A percentile compares a stretch with the other conserved stretches of the same genome.
phyloP scores from a whole-genome alignment of 1,284 basidiomycete species.

The Ustilago trichophora region DNA sequence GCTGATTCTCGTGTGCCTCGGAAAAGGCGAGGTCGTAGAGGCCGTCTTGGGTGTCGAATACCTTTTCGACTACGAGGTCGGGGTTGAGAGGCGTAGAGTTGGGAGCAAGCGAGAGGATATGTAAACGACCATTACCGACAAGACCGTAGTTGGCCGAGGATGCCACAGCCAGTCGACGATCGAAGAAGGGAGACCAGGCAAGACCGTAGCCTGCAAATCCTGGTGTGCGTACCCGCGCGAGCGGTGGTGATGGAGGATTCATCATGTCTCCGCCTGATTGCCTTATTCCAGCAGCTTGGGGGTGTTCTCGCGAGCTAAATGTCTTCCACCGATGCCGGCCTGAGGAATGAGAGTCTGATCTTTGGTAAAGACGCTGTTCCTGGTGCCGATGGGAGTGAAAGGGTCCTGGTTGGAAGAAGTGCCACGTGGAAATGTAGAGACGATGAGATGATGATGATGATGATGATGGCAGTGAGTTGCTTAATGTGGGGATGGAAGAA shows the following conservation, averaged over 20 bases:
- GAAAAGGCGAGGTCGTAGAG: conserved; percentile 92
- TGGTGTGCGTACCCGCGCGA: conserved; percentile 47
- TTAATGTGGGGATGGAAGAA: neutral
- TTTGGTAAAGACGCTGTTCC: neutral
- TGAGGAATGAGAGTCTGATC: too few species aligned
- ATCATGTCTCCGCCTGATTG: conserved; percentile 5
- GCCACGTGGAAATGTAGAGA: too few species aligned
- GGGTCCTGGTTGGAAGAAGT: neutral
- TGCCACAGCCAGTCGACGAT: conserved; percentile 81
- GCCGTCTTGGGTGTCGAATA: conserved; percentile 90
- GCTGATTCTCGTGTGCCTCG: conserved; percentile 91
- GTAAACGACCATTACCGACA: conserved; percentile 81
- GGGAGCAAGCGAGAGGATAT: conserved; percentile 37
- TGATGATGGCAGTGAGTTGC: neutral
- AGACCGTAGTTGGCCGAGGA: conserved; percentile 93
- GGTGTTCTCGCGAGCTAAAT: too few species aligned
- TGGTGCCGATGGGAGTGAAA: neutral
- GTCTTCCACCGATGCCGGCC: too few species aligned
- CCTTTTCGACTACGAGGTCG: conserved; percentile 33
- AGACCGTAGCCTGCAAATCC: conserved; percentile 85
- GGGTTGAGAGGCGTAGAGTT: conserved; percentile 3
- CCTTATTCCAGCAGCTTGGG: too few species aligned
- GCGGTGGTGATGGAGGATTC: conserved; percentile 32
- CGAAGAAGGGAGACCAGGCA: conserved; percentile 92
- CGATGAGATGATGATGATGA: neutral